Evolutionary conservation across 208 protist species (phyloP).

Genomic region (Crithidia bombi): DNA sequence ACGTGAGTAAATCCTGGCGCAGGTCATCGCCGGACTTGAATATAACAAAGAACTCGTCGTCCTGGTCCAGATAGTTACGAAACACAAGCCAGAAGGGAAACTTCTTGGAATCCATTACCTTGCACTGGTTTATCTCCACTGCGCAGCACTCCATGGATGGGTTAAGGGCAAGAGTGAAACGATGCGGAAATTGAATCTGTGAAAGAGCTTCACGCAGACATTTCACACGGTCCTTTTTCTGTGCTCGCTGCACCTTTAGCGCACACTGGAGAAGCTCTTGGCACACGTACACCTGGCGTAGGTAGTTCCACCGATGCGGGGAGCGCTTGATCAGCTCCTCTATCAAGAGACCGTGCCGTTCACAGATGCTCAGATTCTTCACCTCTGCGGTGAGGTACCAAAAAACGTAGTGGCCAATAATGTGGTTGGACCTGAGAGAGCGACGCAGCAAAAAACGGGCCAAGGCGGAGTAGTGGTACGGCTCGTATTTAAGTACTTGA

Average conservation of each 20-base stretch:
- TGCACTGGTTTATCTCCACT: slow-evolving; percentile 89
- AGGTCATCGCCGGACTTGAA: slow-evolving; percentile 95
- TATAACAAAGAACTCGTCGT: slow-evolving; percentile 70
- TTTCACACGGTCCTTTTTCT: slow-evolving; percentile 57
- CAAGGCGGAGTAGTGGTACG: slow-evolving; percentile 80
- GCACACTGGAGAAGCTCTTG: slow-evolving; percentile 63
- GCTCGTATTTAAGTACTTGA: slow-evolving; percentile 88
- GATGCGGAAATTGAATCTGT: slow-evolving; percentile 54
- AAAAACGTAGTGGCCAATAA: slow-evolving; percentile 86
- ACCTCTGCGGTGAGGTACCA: slow-evolving; percentile 92
- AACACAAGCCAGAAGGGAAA: slow-evolving; percentile 93
- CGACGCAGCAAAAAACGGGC: slow-evolving; percentile 74
- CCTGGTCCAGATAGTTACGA: slow-evolving; percentile 74
- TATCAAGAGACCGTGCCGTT: slow-evolving; percentile 83
- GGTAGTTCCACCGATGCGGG: slow-evolving; percentile 52
- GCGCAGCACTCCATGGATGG: slow-evolving; percentile 72
- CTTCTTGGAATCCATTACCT: slow-evolving; percentile 95
- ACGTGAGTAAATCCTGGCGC: slow-evolving; percentile 93
- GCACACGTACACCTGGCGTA: slow-evolving; percentile 67
- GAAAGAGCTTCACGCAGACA: slow-evolving; percentile 52
- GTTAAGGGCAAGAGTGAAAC: slow-evolving; percentile 73
- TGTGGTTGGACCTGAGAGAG: slow-evolving; percentile 67
- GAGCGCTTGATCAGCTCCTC: slow-evolving; percentile 80
- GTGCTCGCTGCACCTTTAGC: slow-evolving; percentile 52
- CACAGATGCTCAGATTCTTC: slow-evolving; percentile 62